Evolutionary conservation across 2,329 filamentous ascomycete species (phyloP).

Genomic region (Pyrenophora seminiperda): DNA sequence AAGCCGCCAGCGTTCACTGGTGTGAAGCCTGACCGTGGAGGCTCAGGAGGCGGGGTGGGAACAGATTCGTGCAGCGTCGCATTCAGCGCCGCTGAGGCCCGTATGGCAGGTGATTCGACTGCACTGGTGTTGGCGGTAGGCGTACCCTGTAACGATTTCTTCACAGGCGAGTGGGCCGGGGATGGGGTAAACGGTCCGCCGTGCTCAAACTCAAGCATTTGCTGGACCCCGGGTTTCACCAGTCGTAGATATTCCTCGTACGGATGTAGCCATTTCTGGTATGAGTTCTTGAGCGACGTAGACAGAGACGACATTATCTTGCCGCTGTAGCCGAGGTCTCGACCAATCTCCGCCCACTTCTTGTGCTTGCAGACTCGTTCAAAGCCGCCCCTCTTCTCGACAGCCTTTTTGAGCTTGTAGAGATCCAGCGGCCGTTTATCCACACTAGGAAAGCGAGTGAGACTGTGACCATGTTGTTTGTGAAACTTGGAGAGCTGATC

Average conservation of each 20-base stretch:
- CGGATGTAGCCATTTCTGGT: slow-evolving; percentile 93
- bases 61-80: slow-evolving; percentile 55
- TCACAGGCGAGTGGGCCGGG: slow-evolving; percentile 76
- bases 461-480: slow-evolving; percentile 91
- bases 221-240: slow-evolving; percentile 94
- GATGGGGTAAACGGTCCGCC: slow-evolving; percentile 85
- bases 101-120: slow-evolving; percentile 70
- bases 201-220: slow-evolving; percentile 90
- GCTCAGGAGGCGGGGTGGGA: slow-evolving; percentile 58
- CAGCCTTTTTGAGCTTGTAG: slow-evolving; percentile 94
- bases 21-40: slow-evolving; percentile 67
- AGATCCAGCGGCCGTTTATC: slow-evolving; percentile 96
- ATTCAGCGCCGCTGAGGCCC: slow-evolving; percentile 62
- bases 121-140: slow-evolving; percentile 57
- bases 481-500: slow-evolving; percentile 96
- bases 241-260: slow-evolving; percentile 93
- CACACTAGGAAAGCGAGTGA: slow-evolving; percentile 93
- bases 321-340: slow-evolving; percentile 94
- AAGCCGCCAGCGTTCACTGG: slow-evolving; percentile 70
- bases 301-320: slow-evolving; percentile 99
- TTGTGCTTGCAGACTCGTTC: slow-evolving; percentile 96
- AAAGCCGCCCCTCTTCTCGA: slow-evolving; percentile 92
- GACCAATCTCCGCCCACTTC: slow-evolving; percentile 98
- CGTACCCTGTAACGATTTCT: slow-evolving; percentile 55
- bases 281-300: slow-evolving; percentile 97